Conservation (phyloP, 2,329 filamentous ascomycete genomes). For the Aspergillus sp. region DNA sequence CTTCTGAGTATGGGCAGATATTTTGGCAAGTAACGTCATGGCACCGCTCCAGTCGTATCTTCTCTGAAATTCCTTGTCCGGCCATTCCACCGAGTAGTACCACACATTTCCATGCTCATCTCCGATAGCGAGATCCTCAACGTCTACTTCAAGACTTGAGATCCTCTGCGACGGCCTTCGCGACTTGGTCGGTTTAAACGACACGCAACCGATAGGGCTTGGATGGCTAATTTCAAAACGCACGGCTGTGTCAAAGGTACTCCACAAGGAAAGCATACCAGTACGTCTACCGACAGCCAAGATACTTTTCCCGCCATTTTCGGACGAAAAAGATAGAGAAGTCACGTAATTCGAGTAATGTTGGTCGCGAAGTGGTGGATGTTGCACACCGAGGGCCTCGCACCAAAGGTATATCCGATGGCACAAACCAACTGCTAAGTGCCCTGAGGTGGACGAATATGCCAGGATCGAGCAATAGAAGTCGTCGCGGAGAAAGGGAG, state of each 20-base stretch:
- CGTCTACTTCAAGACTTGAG: slow-evolving; percentile 48
- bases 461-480: slow-evolving; percentile 91
- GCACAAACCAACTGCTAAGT: slow-evolving; percentile 74
- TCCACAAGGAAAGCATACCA: slow-evolving; percentile 69
- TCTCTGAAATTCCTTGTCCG: slow-evolving; percentile 48
- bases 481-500: slow-evolving; percentile 81
- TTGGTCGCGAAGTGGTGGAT: slow-evolving; percentile 48
- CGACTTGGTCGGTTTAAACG: slow-evolving; percentile 62
- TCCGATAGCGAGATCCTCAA: slow-evolving; percentile 78
- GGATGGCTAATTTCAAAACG: slow-evolving; percentile 70
- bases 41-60: slow-evolving; percentile 68
- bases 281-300: slow-evolving; percentile 76
- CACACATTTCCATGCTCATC: slow-evolving; percentile 76
- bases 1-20: slow-evolving; percentile 75
- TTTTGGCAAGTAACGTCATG: slow-evolving; percentile 67
- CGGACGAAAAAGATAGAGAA: slow-evolving; percentile 82
- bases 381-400: slow-evolving; percentile 59
- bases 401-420: slow-evolving; percentile 83
- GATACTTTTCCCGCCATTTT: slow-evolving; percentile 65
- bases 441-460: slow-evolving; percentile 66
- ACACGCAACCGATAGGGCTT: slow-evolving; percentile 66
- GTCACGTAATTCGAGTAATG: slow-evolving; percentile 56
- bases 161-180: slow-evolving; percentile 42
- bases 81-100: slow-evolving; percentile 87
- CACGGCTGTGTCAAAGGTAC: slow-evolving; percentile 52